These are phyloP conservation scores for Chlamydomonas schloesseri DNA, from an alignment of 139 green algal species.

Conservation along the genomic window DNA sequence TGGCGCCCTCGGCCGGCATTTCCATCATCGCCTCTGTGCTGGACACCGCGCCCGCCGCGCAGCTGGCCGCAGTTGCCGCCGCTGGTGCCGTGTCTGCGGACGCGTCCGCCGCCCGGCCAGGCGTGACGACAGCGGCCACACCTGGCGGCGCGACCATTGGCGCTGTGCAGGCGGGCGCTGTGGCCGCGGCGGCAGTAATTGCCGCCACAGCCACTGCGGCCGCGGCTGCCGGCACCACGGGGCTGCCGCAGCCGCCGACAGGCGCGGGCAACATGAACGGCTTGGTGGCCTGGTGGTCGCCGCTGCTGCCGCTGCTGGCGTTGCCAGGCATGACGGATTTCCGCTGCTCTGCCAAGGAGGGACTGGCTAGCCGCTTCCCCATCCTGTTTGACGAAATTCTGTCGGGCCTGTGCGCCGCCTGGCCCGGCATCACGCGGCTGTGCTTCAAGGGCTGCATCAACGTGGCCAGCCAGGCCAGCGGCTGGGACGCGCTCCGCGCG, in stretches of 20 bases:
- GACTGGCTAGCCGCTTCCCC: slow-evolving; percentile 13
- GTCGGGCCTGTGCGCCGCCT: slow-evolving; percentile 21
- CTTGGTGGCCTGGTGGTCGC: slow-evolving; percentile 37
- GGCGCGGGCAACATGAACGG: slow-evolving; percentile 2
- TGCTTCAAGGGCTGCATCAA: slow-evolving; percentile 43
- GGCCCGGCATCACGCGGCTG: slow-evolving; percentile 38
- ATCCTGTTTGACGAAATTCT: slow-evolving; percentile 49
- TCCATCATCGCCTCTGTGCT: slow-evolving; percentile 34
- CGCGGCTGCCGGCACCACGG: not conserved
- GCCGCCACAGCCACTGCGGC: not conserved
- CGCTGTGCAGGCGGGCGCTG: not conserved
- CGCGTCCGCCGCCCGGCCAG: too few relatives aligned
- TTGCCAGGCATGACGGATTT: slow-evolving; percentile 41
- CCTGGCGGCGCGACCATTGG: not conserved
- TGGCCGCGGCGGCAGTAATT: not conserved
- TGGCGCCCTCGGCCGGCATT: slow-evolving; percentile 1
- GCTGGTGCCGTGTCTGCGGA: not conserved
- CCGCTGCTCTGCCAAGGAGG: slow-evolving; percentile 45
- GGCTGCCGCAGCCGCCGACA: not conserved
- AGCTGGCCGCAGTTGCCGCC: not conserved
- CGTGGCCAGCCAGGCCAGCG: slow-evolving; percentile 1
- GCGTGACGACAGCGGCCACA: too few relatives aligned
- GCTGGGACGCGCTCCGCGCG: slow-evolving; percentile 14
- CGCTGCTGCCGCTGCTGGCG: slow-evolving; percentile 41
- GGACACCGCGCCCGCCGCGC: slow-evolving; percentile 23